These are phyloP conservation scores for Fusarium praegraminearum DNA, from an alignment of 2,329 filamentous ascomycete species.

Conservation along the genomic window DNA sequence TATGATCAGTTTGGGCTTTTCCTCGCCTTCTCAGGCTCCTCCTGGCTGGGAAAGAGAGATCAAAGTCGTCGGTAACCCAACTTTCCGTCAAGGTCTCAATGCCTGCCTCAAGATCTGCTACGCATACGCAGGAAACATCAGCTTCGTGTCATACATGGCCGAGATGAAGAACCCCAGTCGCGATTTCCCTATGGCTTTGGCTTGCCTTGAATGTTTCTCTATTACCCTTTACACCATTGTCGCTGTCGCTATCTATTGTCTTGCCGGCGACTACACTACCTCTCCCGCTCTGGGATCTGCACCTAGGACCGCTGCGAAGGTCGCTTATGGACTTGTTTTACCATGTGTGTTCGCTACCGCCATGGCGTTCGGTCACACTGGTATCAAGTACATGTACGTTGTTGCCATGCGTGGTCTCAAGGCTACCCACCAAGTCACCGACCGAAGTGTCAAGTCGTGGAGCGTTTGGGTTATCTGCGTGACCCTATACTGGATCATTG, in stretches of 20 bases:
- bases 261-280: slow-evolving; percentile 50
- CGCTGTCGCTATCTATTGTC: slow-evolving; percentile 50
- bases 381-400: slow-evolving; percentile 52
- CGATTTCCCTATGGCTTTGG: slow-evolving; percentile 50
- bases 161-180: slow-evolving; percentile 51
- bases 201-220: slow-evolving; percentile 50
- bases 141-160: slow-evolving; percentile 51
- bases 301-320: slow-evolving; percentile 49
- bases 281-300: slow-evolving; percentile 53
- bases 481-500: slow-evolving; percentile 50
- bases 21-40: slow-evolving; percentile 36
- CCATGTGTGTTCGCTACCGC: slow-evolving; percentile 50
- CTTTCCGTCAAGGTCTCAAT: slow-evolving; percentile 45
- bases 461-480: slow-evolving; percentile 51
- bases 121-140: slow-evolving; percentile 49
- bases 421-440: slow-evolving; percentile 50
- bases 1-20: slow-evolving; percentile 48
- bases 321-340: slow-evolving; percentile 50
- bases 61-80: slow-evolving; percentile 39
- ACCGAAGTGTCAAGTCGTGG: slow-evolving; percentile 51
- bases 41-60: slow-evolving; percentile 46
- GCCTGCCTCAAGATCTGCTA: slow-evolving; percentile 49
- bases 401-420: slow-evolving; percentile 50
- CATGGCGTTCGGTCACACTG: slow-evolving; percentile 51
- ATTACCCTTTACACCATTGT: slow-evolving; percentile 52